phyloP scores from a whole-genome alignment of 2,329 filamentous ascomycete species.

The Fusarium napiforme region DNA sequence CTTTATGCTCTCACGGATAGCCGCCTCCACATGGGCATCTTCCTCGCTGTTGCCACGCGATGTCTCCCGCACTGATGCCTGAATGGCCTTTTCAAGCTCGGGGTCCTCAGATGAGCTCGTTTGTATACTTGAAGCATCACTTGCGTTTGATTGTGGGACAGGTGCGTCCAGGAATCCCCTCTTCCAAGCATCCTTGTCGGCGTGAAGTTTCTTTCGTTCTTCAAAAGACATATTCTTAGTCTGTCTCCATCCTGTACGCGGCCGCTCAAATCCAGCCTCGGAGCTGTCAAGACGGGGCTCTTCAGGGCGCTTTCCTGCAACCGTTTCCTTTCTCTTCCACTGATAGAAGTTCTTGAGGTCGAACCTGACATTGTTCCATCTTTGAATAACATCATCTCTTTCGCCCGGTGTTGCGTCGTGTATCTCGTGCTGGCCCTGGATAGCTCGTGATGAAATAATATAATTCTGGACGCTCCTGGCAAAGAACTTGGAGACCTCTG shows the following conservation, averaged over 20 bases:
- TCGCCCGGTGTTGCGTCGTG: slow-evolving; percentile 66
- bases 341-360: slow-evolving; percentile 70
- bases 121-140: slow-evolving; percentile 23
- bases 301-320: slow-evolving; percentile 49
- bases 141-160: slow-evolving; percentile 12
- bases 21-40: slow-evolving; percentile 76
- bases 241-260: slow-evolving; percentile 60
- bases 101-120: slow-evolving; percentile 55
- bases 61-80: slow-evolving; percentile 73
- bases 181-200: slow-evolving; percentile 59
- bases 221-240: slow-evolving; percentile 61
- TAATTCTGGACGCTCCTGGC: slow-evolving; percentile 80
- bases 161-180: slow-evolving; percentile 36
- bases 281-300: slow-evolving; percentile 20
- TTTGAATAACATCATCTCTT: slow-evolving; percentile 69
- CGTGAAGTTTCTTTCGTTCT: slow-evolving; percentile 62
- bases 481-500: slow-evolving; percentile 77
- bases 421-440: slow-evolving; percentile 78
- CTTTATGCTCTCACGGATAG: slow-evolving; percentile 76
- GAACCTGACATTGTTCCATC: slow-evolving; percentile 71
- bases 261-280: slow-evolving; percentile 42
- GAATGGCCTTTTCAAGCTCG: slow-evolving; percentile 79
- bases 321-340: slow-evolving; percentile 60
- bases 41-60: slow-evolving; percentile 76
- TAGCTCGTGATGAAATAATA: slow-evolving; percentile 79